phyloP scores from a whole-genome alignment of 1,139 yeast genomes.

The Hyphopichia pseudoburtonii region DNA sequence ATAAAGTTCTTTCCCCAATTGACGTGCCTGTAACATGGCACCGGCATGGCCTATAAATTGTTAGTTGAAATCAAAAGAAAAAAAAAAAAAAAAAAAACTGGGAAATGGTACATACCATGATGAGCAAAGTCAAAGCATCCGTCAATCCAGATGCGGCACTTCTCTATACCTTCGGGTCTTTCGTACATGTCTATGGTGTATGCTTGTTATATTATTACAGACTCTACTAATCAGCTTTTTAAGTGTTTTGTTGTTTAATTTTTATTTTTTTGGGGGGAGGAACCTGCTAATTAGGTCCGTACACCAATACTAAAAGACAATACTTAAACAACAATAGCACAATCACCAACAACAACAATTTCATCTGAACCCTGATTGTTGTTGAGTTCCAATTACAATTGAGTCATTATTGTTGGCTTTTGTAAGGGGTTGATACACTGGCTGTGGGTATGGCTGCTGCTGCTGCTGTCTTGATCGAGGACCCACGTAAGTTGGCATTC shows the following conservation, averaged over 20 bases:
- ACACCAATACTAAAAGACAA: no score
- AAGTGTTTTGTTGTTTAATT: no score
- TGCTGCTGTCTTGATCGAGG: slow-evolving; percentile 5
- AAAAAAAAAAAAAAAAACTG: neutral
- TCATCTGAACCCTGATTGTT: slow-evolving; percentile 31
- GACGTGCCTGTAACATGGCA: slow-evolving; percentile 90
- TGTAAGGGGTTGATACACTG: neutral
- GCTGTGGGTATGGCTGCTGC: slow-evolving; percentile 5
- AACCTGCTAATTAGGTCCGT: no score
- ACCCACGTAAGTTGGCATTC: slow-evolving; percentile 21
- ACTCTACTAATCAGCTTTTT: no score
- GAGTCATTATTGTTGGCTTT: slow-evolving; percentile 4
- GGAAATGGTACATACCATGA: slow-evolving; percentile 59
- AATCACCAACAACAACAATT: neutral
- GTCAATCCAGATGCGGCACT: slow-evolving; percentile 77
- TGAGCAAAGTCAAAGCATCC: slow-evolving; percentile 98
- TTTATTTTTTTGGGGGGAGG: no score
- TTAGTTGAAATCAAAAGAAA: slow-evolving; percentile 7
- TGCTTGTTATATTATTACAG: no score
- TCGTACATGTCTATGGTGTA: slow-evolving; percentile 41
- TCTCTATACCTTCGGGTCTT: slow-evolving; percentile 47
- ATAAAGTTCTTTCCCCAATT: slow-evolving; percentile 66
- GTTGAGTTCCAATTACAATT: slow-evolving; percentile 23
- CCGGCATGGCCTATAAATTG: slow-evolving; percentile 76
- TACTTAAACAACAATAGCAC: neutral